phyloP scores from a whole-genome alignment of 495 filamentous ascomycete genomes.

The Aspergillus panamensis region DNA sequence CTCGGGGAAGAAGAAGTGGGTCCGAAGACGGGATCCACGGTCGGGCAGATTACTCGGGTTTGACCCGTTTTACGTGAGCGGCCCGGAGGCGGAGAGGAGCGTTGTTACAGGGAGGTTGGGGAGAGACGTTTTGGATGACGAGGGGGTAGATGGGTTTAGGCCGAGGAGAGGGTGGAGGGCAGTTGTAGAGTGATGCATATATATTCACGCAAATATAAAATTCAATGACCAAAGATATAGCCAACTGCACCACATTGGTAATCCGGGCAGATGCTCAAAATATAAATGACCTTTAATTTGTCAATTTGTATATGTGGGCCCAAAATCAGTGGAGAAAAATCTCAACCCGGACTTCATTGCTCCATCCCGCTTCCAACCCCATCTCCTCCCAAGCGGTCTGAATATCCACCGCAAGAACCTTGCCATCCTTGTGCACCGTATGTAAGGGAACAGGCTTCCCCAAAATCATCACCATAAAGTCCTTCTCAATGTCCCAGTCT shows the following conservation, averaged over 20 bases:
- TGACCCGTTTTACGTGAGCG: slow-evolving; percentile 57
- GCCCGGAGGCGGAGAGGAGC: slow-evolving; percentile 56
- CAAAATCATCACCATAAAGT: slow-evolving; percentile 74
- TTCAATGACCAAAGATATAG: not conserved
- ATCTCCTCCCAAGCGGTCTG: slow-evolving; percentile 75
- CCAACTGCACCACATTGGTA: not conserved
- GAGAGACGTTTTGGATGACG: slow-evolving; percentile 55
- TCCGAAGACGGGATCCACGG: slow-evolving; percentile 16
- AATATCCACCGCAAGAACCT: slow-evolving; percentile 74
- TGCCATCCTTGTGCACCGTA: slow-evolving; percentile 59
- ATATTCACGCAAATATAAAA: not conserved
- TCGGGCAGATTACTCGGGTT: slow-evolving; percentile 34
- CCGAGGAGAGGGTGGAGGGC: slow-evolving; percentile 56
- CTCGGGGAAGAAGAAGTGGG: slow-evolving; percentile 26
- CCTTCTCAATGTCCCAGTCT: slow-evolving; percentile 53
- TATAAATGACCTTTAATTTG: not conserved
- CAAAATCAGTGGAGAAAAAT: slow-evolving; percentile 45
- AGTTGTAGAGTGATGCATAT: slow-evolving; percentile 33
- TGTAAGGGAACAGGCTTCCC: slow-evolving; percentile 63
- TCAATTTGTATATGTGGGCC: no score
- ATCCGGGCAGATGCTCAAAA: not conserved
- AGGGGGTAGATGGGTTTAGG: slow-evolving; percentile 52
- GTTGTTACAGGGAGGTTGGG: slow-evolving; percentile 58
- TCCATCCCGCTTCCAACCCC: slow-evolving; percentile 69
- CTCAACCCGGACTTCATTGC: slow-evolving; percentile 76